These are phyloP conservation scores for Taphrina pruni DNA, from an alignment of 1,139 yeast genomes.

Conservation along the genomic window DNA sequence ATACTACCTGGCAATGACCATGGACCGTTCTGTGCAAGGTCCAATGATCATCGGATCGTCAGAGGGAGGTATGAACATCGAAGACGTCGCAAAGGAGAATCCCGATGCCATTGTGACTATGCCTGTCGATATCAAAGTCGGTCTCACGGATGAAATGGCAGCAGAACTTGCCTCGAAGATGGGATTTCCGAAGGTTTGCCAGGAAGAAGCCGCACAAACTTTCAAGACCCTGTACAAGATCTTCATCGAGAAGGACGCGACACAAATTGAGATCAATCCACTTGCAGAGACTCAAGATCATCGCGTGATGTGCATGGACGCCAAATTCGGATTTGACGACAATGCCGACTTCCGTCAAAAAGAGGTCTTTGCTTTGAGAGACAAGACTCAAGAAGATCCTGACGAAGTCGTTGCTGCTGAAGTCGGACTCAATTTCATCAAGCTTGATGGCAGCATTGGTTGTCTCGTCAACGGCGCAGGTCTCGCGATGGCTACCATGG, in stretches of 20 bases:
- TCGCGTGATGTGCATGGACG: slow-evolving; percentile 97
- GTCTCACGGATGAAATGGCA: slow-evolving; percentile 82
- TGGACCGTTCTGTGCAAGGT: slow-evolving; percentile 89
- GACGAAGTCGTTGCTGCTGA: slow-evolving; percentile 92
- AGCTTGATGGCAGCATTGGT: slow-evolving; percentile 97
- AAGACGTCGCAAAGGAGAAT: slow-evolving; percentile 91
- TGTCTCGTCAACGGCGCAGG: slow-evolving; percentile 98
- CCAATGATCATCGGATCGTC: slow-evolving; percentile 95
- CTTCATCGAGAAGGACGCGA: slow-evolving; percentile 89
- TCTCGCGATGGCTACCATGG: slow-evolving; percentile 99
- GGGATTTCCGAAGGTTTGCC: slow-evolving; percentile 80
- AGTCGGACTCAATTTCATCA: slow-evolving; percentile 92
- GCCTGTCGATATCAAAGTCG: slow-evolving; percentile 75
- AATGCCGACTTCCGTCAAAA: slow-evolving; percentile 93
- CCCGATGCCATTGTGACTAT: slow-evolving; percentile 93
- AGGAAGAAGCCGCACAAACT: slow-evolving; percentile 85
- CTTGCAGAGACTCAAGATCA: slow-evolving; percentile 90
- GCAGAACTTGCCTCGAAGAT: slow-evolving; percentile 74
- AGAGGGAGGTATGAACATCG: slow-evolving; percentile 99
- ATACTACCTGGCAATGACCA: slow-evolving; percentile 90
- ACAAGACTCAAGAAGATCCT: slow-evolving; percentile 95
- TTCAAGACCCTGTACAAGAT: slow-evolving; percentile 86
- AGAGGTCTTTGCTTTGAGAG: slow-evolving; percentile 97
- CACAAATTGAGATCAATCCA: slow-evolving; percentile 98
- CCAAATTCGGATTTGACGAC: slow-evolving; percentile 97